These are phyloP conservation scores for Vanrija humicola DNA, from an alignment of 1,284 basidiomycete species.

Conservation along the genomic window DNA sequence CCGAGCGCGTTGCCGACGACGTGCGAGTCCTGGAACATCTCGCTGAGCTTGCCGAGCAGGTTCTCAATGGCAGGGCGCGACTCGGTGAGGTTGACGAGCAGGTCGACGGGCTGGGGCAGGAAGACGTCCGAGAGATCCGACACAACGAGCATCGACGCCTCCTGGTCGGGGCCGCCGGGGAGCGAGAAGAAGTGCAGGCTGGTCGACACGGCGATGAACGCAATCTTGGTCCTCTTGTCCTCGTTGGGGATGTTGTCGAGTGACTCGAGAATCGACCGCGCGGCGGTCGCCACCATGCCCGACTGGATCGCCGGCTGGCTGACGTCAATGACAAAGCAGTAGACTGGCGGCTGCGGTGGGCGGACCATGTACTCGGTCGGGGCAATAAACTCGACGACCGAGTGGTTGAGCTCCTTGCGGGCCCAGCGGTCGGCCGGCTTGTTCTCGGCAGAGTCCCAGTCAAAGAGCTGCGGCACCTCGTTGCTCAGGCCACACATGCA, in stretches of 20 bases:
- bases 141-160: constrained; percentile 93
- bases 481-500: constrained; percentile 99
- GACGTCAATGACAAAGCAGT: constrained; percentile 96
- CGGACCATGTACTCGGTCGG: constrained; percentile 99
- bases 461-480: constrained; percentile 97
- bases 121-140: constrained; percentile 97
- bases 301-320: constrained; percentile 86
- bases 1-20: constrained; percentile 90
- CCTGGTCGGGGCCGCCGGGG: constrained; percentile 65
- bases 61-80: constrained; percentile 74
- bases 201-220: constrained; percentile 87
- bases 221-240: constrained; percentile 85
- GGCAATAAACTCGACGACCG: constrained; percentile 93
- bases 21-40: constrained; percentile 95
- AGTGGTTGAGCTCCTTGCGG: constrained; percentile 87
- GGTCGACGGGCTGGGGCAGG: constrained; percentile 91
- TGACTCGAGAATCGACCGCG: constrained; percentile 89
- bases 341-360: constrained; percentile 94
- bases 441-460: constrained; percentile 93
- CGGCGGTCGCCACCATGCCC: constrained; percentile 97
- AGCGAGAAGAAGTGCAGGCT: constrained; percentile 97
- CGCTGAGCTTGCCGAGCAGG: constrained; percentile 75
- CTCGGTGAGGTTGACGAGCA: constrained; percentile 90
- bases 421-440: constrained; percentile 94
- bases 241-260: constrained; percentile 94